Conservation (phyloP, 257 asterid genomes). For the Plectranthus barbatus region DNA sequence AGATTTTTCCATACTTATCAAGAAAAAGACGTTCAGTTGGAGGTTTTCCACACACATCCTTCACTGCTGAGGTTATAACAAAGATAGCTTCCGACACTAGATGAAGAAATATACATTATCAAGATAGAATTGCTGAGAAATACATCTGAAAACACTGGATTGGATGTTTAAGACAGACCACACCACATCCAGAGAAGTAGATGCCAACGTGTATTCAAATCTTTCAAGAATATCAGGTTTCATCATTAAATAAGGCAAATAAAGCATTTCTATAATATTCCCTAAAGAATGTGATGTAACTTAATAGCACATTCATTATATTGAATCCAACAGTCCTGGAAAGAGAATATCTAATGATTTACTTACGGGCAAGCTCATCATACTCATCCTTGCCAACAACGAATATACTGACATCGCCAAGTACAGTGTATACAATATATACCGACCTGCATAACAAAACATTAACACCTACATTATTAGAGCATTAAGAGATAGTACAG, state of each 20-base stretch:
- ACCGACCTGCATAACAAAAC: constrained; percentile 56
- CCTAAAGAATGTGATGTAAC: neutral
- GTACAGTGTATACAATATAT: constrained; percentile 79
- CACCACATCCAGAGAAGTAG: neutral
- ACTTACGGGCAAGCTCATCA: constrained; percentile 92
- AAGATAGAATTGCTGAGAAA: neutral
- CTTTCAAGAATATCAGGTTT: neutral
- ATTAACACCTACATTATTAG: neutral
- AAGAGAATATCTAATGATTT: neutral
- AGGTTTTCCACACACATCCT: constrained; percentile 90
- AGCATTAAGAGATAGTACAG: neutral
- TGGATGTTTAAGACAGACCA: neutral
- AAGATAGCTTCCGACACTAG: constrained; percentile 82
- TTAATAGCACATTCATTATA: neutral
- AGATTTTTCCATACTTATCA: constrained; percentile 90
- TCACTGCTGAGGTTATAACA: constrained; percentile 80
- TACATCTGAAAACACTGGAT: neutral
- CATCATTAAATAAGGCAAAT: neutral
- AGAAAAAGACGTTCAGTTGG: constrained; percentile 90
- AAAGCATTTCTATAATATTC: neutral
- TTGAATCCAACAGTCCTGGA: neutral
- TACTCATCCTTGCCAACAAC: constrained; percentile 96
- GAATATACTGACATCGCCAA: constrained; percentile 83
- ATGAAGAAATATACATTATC: constrained; percentile 8
- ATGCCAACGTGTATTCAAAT: neutral